Percentiles rank a stretch among this genome's conserved stretches.
Evolutionary conservation across 257 asterid genomes (phyloP).

Genomic region (Solanum chilense): DNA sequence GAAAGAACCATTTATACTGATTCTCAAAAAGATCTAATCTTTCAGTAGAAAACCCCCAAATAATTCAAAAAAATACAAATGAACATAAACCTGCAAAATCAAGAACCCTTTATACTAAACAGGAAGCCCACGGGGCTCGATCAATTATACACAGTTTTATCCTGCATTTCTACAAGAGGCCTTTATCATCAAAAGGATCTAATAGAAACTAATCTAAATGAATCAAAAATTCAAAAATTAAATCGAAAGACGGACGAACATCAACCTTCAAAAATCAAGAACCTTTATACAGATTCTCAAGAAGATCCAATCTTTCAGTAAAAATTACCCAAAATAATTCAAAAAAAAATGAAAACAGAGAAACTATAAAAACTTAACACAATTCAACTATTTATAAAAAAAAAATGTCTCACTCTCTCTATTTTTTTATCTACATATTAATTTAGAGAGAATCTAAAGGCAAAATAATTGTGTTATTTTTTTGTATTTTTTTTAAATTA

Average conservation of each 20-base stretch:
- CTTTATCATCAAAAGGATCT: background rate
- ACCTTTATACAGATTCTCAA: background rate
- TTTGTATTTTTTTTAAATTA: background rate
- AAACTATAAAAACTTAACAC: background rate
- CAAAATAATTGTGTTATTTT: background rate
- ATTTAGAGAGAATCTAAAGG: background rate
- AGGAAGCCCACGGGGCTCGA: background rate
- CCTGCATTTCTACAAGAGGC: background rate
- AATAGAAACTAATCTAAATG: background rate
- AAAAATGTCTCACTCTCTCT: background rate
- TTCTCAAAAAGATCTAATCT: background rate
- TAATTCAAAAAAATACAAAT: background rate
- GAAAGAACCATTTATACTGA: background rate
- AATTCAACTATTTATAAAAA: constrained; percentile 1
- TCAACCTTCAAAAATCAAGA: background rate
- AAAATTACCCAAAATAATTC: background rate
- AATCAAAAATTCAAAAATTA: background rate
- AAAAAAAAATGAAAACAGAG: background rate
- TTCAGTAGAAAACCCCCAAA: background rate
- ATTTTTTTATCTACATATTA: background rate
- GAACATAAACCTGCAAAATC: background rate
- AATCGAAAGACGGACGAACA: background rate
- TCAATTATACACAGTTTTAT: too few species aligned
- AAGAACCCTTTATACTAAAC: background rate
- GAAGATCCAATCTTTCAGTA: background rate